phyloP scores from a whole-genome alignment of 805 yeast species.

The Barnettozyma wickerhamii region DNA sequence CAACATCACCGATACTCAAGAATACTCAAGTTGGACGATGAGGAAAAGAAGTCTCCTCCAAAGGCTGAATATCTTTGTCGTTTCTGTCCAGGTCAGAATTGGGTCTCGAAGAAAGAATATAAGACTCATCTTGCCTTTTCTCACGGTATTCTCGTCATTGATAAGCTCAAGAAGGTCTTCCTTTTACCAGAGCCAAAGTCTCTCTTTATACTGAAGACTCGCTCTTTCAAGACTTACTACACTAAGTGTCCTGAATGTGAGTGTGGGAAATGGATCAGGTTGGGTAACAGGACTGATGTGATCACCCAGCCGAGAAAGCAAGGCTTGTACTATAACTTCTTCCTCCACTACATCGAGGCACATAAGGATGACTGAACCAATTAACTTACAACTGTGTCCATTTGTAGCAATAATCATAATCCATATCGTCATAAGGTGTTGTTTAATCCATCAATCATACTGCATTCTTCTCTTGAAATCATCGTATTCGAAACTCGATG shows the following conservation, averaged over 20 bases:
- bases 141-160: slow-evolving; percentile 20
- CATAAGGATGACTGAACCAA: slow-evolving; percentile 11
- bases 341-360: slow-evolving; percentile 16
- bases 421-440: background rate
- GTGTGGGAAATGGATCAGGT: slow-evolving; percentile 19
- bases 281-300: slow-evolving; percentile 13
- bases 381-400: background rate
- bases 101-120: slow-evolving; percentile 16
- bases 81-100: slow-evolving; percentile 24
- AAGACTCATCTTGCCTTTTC: slow-evolving; percentile 20
- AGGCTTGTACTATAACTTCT: slow-evolving; percentile 24
- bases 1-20: slow-evolving; percentile 13
- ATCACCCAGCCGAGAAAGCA: slow-evolving; percentile 1
- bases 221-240: slow-evolving; percentile 6
- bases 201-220: slow-evolving; percentile 11
- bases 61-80: slow-evolving; percentile 21
- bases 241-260: slow-evolving; percentile 21
- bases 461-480: slow-evolving; percentile 25
- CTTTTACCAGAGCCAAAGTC: slow-evolving; percentile 18
- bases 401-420: background rate
- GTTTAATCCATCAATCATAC: slow-evolving; percentile 2
- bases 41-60: background rate
- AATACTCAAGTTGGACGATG: background rate
- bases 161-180: background rate
- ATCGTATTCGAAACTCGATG: slow-evolving; percentile 18